A percentile compares a stretch with the other conserved stretches of the same genome.
phyloP scores from a whole-genome alignment of 371 early-diverging fungal genomes.

The Nematocida parisii region DNA sequence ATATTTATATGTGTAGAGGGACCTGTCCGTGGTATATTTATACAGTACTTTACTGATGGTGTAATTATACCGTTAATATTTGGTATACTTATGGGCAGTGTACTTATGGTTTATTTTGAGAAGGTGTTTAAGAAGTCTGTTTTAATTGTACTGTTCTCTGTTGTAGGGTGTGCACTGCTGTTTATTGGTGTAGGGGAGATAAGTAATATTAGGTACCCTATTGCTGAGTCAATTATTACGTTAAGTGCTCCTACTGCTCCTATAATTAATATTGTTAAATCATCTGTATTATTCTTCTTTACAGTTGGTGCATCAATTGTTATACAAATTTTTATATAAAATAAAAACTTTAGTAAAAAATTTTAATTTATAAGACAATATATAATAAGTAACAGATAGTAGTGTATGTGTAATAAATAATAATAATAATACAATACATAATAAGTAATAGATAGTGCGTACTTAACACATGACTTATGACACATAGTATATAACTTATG shows the following conservation, averaged over 20 bases:
- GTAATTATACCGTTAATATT: not conserved
- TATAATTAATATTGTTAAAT: not conserved
- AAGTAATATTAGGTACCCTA: not conserved
- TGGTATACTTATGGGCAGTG: not conserved
- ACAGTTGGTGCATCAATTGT: not conserved
- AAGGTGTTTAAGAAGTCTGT: not conserved
- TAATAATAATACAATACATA: no score
- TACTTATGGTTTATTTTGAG: slow-evolving; percentile 6
- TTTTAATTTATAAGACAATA: not conserved
- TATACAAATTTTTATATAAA: not conserved
- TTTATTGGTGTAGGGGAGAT: not conserved
- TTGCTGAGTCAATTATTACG: not conserved
- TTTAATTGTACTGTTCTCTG: slow-evolving; percentile 20
- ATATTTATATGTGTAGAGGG: slow-evolving; percentile 15
- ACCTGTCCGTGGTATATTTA: not conserved
- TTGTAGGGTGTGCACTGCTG: slow-evolving; percentile 10
- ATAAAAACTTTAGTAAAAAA: not conserved
- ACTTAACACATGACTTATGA: no score
- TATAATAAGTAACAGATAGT: no score
- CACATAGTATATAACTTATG: no score
- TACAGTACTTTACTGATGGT: not conserved
- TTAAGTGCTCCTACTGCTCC: not conserved
- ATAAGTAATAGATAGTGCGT: no score
- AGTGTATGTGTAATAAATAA: no score
- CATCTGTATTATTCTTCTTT: not conserved